Evolutionary conservation across 129 eudicot genomes (phyloP), one percentile per base, ranked within the genome.

Genomic region (Smallanthus sonchifolius): DNA sequence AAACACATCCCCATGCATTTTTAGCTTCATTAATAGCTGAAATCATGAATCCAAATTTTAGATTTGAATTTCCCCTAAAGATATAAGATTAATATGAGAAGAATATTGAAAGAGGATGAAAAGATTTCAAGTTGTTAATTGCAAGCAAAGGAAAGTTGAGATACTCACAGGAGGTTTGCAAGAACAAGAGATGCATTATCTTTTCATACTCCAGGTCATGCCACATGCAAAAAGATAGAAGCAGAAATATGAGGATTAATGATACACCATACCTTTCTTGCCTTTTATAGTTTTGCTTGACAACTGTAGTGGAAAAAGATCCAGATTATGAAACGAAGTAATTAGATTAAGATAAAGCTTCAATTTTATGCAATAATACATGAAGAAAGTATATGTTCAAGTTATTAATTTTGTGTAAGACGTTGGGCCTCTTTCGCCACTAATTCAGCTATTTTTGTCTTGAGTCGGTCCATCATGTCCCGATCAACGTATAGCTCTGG

Each of bases 131-230:
- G 81, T 84, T 86, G 81, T 88, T 75, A 91, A 84, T 84, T 91
- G 96, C 77, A 86, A 86, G 92, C 89, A 84, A 91, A 91, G 96
- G 83, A 79, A 88, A 84, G 87, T 56, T 65, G 78, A 83, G 87
- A 88, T 83, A 80, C 96, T 88, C 87, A 75, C 89, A 83, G 74
- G 81, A 73, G 88, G 77, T 76, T 76, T 81, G 83, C 79, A 72
- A 75, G 77, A 61, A 72, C 73, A 69, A 73, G 83, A 86, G 87
- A 91, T 91, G 84, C 97, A 39, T 66, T 56, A 66, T 66, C 81
- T 77, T 11, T 71, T 32, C 68, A 14, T 30, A 3, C 6, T 14
- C 28, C 52, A 17, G 61, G 32, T 54, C 34, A 54, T 17, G 61
- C 61, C 61, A 54, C 61, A 54, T 1, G 35, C 28, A 28, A 37